Base-by-base conservation (phyloP, 805 yeast species). In the Candida ficus region DNA sequence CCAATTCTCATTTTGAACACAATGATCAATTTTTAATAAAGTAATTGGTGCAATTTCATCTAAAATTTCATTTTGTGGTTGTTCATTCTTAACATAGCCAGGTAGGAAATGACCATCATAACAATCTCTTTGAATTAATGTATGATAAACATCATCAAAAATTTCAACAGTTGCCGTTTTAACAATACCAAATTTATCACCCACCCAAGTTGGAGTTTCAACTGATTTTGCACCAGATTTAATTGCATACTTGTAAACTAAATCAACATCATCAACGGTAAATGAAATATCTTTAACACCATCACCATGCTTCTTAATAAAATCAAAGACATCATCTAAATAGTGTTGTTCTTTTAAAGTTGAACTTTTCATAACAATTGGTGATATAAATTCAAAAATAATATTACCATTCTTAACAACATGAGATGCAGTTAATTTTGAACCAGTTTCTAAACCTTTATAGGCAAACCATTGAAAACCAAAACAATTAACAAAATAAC, bases 1-100 rank as follows among this genome's bases (percentile, higher is more conserved):
- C 90, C 90, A 83, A 31, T 72, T 75, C 49, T 78, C 80, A 60
- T 84, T 86, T 48, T 83, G 90, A 16, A 87, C 95, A 54, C 87
- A 80, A 53, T 86, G 95, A 60, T 86, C 95, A 44, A 87, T 73
- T 5, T 56, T 52, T 2, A 50, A 51, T 29, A 81, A 60, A 1
- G 58, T 44, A 14, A 76, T 57, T n/a, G 60, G 60, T 9, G 71
- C 71, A 9, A 64, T 4, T n/a, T 28, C 17, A 21, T 41, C 26
- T 5, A 36, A 20, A 18, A 37, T 7, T 11, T 23, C n/a, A 13
- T 20, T 29, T 12, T 4, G 29, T 14, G 28, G 26, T 12, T 20
- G 7, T 5, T 33, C 12, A 12, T 16, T 21, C 11, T 13, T 16
- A 11, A 35, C 29, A 30, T 58, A 80, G 2, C 71, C 72, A 3